phyloP scores from a whole-genome alignment of 805 yeast species.

The Yamadazyma nakazawae region DNA sequence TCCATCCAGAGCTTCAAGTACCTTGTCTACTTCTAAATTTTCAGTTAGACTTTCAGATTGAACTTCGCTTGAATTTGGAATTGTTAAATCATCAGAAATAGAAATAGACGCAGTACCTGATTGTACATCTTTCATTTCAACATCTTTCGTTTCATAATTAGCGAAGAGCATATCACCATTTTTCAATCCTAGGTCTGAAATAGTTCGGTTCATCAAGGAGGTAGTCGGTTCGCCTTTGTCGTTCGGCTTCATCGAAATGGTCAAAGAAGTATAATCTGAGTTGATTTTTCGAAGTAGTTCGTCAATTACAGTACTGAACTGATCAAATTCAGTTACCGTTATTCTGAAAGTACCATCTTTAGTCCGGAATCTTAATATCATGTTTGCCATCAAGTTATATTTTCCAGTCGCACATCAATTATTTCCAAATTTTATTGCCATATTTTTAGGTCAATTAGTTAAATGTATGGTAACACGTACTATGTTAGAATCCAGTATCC shows the following conservation, averaged over 20 bases:
- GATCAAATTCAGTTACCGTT: constrained; percentile 42
- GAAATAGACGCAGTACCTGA: constrained; percentile 7
- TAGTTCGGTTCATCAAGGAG: constrained; percentile 32
- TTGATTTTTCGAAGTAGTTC: constrained; percentile 29
- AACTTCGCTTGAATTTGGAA: constrained; percentile 1
- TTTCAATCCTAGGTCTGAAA: constrained; percentile 46
- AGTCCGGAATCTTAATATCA: constrained; percentile 69
- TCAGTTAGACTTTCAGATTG: constrained; percentile 15
- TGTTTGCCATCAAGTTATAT: constrained; percentile 7
- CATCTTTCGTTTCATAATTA: constrained; percentile 19
- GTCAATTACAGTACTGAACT: constrained; percentile 45
- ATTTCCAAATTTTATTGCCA: not conserved
- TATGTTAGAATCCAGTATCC: too few relatives aligned
- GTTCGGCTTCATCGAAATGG: constrained; percentile 46
- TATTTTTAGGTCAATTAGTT: too few relatives aligned
- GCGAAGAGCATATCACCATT: constrained; percentile 60
- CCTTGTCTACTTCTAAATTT: constrained; percentile 67
- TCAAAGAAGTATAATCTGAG: constrained; percentile 22
- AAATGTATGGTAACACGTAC: too few relatives aligned
- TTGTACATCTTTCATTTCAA: constrained; percentile 5
- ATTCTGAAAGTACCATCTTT: constrained; percentile 82
- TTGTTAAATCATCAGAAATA: not conserved
- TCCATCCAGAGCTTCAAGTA: constrained; percentile 66
- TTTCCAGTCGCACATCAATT: not conserved
- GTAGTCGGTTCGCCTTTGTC: constrained; percentile 40